Evolutionary conservation across 768 basidiomycete species (phyloP).

Genomic region (Rhizopogon roseolus): DNA sequence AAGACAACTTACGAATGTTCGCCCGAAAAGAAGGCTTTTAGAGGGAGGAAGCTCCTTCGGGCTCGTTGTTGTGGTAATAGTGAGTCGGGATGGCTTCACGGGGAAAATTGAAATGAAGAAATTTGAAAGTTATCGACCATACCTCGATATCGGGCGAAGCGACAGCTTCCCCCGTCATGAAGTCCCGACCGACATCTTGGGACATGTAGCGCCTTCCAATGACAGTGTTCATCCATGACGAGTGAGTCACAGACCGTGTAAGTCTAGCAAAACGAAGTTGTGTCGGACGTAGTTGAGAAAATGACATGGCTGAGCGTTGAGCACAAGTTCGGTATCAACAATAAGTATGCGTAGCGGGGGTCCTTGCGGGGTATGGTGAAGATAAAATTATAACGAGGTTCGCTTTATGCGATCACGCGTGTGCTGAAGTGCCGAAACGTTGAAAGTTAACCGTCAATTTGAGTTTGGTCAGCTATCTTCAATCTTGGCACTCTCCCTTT

Average conservation of each 20-base stretch:
- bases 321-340: no score
- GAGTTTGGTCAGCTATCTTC: no score
- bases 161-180: conserved; percentile 46
- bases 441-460: no score
- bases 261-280: conserved; percentile 10
- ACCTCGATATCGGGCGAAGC: conserved; percentile 52
- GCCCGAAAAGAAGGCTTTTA: conserved; percentile 74
- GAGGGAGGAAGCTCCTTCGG: conserved; percentile 63
- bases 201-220: conserved; percentile 8
- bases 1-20: conserved; percentile 61
- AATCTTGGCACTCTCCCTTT: no score
- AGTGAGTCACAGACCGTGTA: neutral
- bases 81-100: conserved; percentile 46
- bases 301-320: conserved; percentile 16
- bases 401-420: no score
- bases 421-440: no score
- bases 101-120: neutral
- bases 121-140: neutral
- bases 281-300: conserved; percentile 7
- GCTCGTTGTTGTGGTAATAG: conserved; percentile 40
- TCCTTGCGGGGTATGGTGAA: neutral
- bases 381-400: no score
- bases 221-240: conserved; percentile 10
- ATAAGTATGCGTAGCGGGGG: neutral
- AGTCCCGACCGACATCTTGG: conserved; percentile 22